Evolutionary conservation across 768 basidiomycete genomes (phyloP), one percentile per base, ranked within the genome.

Genomic region (Clitopilus hobsonii): DNA sequence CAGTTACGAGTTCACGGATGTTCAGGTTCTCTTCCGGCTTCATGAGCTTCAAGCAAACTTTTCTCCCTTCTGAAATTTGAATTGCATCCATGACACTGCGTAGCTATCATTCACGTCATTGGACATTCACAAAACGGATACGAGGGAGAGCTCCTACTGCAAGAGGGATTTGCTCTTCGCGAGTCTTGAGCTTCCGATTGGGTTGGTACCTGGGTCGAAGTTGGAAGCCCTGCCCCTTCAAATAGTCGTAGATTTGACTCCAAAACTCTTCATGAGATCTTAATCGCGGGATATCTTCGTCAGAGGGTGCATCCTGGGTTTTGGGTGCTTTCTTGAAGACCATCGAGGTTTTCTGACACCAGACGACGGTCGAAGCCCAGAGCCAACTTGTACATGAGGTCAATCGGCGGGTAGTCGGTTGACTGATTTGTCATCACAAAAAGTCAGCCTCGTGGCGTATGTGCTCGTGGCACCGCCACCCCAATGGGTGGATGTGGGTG

Each of bases 121-220:
- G 7, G 7, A 32, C 16, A 32, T 7, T 32, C 30, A 41, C 10
- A 41, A 41, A 6, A 41, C 6, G 11, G n/a, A 18, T 6, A 11
- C 8, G 8, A 41, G 38, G 18, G 3, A 60, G 30, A n/a, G 56
- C 57, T 0, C 60, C 29, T 51, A 10, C 38, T 24, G 23, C 41
- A 52, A 7, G 56, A 30, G 20, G 54, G 53, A 11, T 54, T 56
- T 24, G 53, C 54, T 38, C 50, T 16, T n/a, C 30, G n/a, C 10
- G 52, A 53, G 28, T 54, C 51, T 24, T 56, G 50, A 6, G 67
- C 6, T 41, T 61, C 70, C 68, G 69, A n/a, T 57, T 60, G 10
- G 60, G 70, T 45, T n/a, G 51, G 52, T 71, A 73, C 0, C 71
- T 63, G 1, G 63, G 53, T 16, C 67, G 63, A 2, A 73, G 61